A percentile compares a stretch with the other conserved stretches of the same genome.
Evolutionary conservation across 1,139 yeast species (phyloP).

Genomic region (Debaryomyces subglobosus): DNA sequence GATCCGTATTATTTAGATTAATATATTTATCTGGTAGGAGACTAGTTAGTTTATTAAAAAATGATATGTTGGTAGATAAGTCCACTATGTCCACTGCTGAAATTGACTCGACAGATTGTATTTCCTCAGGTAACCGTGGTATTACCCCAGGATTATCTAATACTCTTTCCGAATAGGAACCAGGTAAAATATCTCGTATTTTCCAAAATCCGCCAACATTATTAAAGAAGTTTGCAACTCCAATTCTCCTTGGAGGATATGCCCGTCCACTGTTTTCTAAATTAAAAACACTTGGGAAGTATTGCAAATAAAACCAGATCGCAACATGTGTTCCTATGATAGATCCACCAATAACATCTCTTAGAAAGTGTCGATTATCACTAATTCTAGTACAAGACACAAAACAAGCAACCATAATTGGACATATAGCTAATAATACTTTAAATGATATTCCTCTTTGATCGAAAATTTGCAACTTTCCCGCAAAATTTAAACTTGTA

Average conservation of each 20-base stretch:
- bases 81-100: conserved; percentile 3
- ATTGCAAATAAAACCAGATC: conserved; percentile 38
- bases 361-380: conserved; percentile 50
- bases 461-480: conserved; percentile 41
- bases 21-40: conserved; percentile 9
- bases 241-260: conserved; percentile 49
- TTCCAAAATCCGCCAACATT: conserved; percentile 42
- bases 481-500: conserved; percentile 39
- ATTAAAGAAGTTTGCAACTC: conserved; percentile 25
- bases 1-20: conserved; percentile 6
- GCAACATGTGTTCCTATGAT: conserved; percentile 40
- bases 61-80: conserved; percentile 9
- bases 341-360: conserved; percentile 47
- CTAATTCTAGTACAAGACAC: conserved; percentile 49
- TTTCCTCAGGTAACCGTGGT: neutral
- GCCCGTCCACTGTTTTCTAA: conserved; percentile 42
- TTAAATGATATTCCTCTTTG: conserved; percentile 41
- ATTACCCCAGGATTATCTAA: conserved; percentile 15
- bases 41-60: conserved; percentile 11
- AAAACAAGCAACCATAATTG: conserved; percentile 38
- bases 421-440: conserved; percentile 35
- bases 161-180: conserved; percentile 20
- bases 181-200: conserved; percentile 24
- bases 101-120: neutral
- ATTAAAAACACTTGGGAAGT: conserved; percentile 42